A percentile compares a stretch with the other conserved stretches of the same genome.
These are phyloP conservation scores for Wickerhamiella slavikovae DNA, from an alignment of 805 yeast genomes.

Conservation along the genomic window DNA sequence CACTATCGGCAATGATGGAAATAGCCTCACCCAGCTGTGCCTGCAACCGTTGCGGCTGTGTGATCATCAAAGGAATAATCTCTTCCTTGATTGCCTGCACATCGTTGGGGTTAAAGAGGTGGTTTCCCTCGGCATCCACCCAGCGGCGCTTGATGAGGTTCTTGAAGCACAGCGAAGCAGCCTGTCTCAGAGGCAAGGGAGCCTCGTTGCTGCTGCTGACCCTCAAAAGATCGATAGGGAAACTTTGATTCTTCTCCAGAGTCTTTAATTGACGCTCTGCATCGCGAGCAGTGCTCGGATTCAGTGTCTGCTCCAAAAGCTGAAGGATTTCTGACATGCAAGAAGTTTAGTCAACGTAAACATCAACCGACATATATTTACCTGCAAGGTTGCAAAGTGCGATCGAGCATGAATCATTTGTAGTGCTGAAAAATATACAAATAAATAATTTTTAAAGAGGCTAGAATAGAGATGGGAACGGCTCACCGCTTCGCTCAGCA, in stretches of 20 bases:
- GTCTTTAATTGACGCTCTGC: constrained; percentile 40
- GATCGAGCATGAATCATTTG: too few species aligned
- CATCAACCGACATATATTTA: background rate
- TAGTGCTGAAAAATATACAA: too few species aligned
- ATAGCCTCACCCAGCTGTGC: constrained; percentile 91
- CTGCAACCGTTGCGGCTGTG: constrained; percentile 52
- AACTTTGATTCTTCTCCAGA: constrained; percentile 50
- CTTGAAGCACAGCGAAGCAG: constrained; percentile 80
- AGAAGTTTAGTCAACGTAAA: background rate
- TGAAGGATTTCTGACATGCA: constrained; percentile 3
- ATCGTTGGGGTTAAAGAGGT: constrained; percentile 39
- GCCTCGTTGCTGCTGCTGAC: constrained; percentile 46
- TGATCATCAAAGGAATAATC: constrained; percentile 71
- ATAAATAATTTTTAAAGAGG: too few species aligned
- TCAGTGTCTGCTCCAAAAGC: constrained; percentile 10
- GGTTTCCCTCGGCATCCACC: constrained; percentile 77
- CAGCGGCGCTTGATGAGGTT: constrained; percentile 68
- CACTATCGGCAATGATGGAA: constrained; percentile 82
- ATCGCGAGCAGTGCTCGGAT: constrained; percentile 11
- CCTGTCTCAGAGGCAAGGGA: constrained; percentile 43
- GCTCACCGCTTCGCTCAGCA: constrained; percentile 1
- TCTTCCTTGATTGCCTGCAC: constrained; percentile 50
- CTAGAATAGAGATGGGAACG: too few species aligned
- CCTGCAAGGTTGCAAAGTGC: too few species aligned
- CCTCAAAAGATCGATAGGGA: constrained; percentile 53